Evolutionary conservation across 2,329 filamentous ascomycete genomes (phyloP).

Genomic region (Aphanoascus verrucosus): DNA sequence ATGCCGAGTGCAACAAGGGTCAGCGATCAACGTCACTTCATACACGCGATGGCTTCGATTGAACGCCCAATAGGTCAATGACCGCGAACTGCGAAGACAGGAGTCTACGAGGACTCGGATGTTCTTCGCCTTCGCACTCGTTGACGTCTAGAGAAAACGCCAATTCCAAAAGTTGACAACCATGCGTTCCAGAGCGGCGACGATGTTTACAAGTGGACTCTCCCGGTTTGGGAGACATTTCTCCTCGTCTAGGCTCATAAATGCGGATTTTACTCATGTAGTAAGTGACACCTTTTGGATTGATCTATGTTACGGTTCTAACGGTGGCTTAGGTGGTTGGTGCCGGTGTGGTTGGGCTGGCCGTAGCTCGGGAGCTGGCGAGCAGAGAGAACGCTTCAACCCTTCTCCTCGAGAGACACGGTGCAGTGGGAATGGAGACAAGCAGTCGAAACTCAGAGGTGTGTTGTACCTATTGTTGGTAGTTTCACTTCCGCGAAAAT

Average conservation of each 20-base stretch:
- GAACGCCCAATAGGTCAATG: not conserved
- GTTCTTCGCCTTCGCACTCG: not conserved
- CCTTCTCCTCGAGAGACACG: slow-evolving; percentile 71
- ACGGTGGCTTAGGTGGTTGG: slow-evolving; percentile 47
- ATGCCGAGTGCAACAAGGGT: not conserved
- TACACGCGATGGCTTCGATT: not conserved
- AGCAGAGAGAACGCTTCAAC: slow-evolving; percentile 51
- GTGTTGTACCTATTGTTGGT: not conserved
- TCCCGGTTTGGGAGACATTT: slow-evolving; percentile 26
- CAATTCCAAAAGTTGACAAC: not conserved
- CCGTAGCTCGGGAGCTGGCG: slow-evolving; percentile 64
- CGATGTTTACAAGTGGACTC: not conserved
- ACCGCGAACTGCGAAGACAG: not conserved
- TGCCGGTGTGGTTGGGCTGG: slow-evolving; percentile 66
- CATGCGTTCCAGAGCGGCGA: slow-evolving; percentile 1
- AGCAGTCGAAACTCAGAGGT: slow-evolving; percentile 82
- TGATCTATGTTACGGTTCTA: not conserved
- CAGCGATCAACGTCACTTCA: not conserved
- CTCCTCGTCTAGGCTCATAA: slow-evolving; percentile 31
- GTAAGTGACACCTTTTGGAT: slow-evolving; percentile 23
- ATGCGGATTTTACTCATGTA: slow-evolving; percentile 54
- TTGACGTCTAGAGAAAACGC: not conserved
- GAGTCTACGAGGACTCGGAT: not conserved
- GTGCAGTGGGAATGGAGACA: slow-evolving; percentile 68
- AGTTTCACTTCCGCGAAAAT: not conserved